Base-by-base conservation (phyloP, 441 rosid genomes). In the Aleurites moluccanus region DNA sequence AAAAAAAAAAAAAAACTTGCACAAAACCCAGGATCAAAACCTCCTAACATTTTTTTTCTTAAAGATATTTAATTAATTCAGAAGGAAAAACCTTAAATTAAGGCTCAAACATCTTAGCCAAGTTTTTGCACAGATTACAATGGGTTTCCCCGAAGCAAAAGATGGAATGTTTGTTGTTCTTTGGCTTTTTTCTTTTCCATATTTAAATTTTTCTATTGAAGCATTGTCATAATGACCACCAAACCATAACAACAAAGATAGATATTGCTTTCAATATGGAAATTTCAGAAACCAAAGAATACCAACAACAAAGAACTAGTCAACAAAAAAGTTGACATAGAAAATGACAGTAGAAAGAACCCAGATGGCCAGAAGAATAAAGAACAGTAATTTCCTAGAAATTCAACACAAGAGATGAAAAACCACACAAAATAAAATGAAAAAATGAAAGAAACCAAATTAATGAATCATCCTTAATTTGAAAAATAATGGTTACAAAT, bases 71-170 rank as follows among this genome's bases (percentile, higher is more conserved):
- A 1, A 38, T 6, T 38, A 35, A 40, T 40, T 0, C 8, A 42
- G 13, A 15, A 60, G 5, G 38, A 44, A 16, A 59, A 23, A 20
- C 3, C 52, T 2, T 7, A 67, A 49, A 62, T 40, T 13, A 62
- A 67, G 52, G 23, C 38, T 20, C 6, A 53, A 59, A 56, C 60
- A 79, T 47, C 38, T 52, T 78, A 47, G 72, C 35, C 53, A 85
- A 61, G 30, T 38, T 70, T 50, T 68, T 76, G 79, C 73, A 68
- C 35, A 73, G 27, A 72, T 15, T 47, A 67, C 38, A 67, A 30
- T 9, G 49, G 40, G 21, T 50, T 40, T 63, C 38, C 44, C 52
- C 45, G 21, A 67, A 25, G 45, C 61, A 70, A 44, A 40, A 25
- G 40, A 53, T 47, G 1, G 57, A 1, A n/a, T n/a, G n/a, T n/a